Conservation (phyloP, 768 basidiomycete species). For the Collybia sordida region DNA sequence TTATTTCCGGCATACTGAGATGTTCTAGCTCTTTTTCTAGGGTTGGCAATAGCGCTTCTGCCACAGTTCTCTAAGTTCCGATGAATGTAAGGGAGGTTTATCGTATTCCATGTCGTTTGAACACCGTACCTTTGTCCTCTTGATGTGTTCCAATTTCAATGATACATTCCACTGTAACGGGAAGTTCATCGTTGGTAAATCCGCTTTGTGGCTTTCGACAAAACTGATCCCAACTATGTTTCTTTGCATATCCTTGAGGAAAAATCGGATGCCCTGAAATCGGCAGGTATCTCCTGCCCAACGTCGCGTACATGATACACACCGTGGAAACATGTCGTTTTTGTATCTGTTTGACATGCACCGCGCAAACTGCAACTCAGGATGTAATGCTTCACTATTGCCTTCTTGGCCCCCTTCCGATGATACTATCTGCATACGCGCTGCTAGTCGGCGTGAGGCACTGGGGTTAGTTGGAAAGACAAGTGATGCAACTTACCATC, state of each 20-base stretch:
- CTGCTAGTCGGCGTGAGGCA: slow-evolving; percentile 3
- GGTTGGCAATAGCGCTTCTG: slow-evolving; percentile 64
- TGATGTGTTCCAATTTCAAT: slow-evolving; percentile 49
- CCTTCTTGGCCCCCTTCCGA: slow-evolving; percentile 27
- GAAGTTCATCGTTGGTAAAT: slow-evolving; percentile 61
- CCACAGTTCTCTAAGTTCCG: slow-evolving; percentile 57
- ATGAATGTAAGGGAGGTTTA: slow-evolving; percentile 10
- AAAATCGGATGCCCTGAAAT: slow-evolving; percentile 82
- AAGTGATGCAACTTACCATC: slow-evolving; percentile 24
- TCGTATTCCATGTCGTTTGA: too few species aligned
- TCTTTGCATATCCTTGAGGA: slow-evolving; percentile 60
- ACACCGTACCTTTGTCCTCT: slow-evolving; percentile 56
- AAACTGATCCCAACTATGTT: slow-evolving; percentile 70
- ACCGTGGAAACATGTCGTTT: slow-evolving; percentile 71
- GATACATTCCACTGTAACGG: slow-evolving; percentile 68
- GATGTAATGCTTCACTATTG: slow-evolving; percentile 38
- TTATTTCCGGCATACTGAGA: slow-evolving; percentile 52
- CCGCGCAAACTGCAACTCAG: slow-evolving; percentile 75
- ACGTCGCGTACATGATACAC: slow-evolving; percentile 80
- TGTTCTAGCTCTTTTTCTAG: slow-evolving; percentile 67
- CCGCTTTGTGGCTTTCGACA: slow-evolving; percentile 59
- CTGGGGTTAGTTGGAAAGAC: not conserved
- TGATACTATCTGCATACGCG: slow-evolving; percentile 27
- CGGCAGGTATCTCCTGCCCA: slow-evolving; percentile 89
- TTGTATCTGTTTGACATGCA: slow-evolving; percentile 85